Evolutionary conservation across 805 yeast species (phyloP), one percentile per base, ranked within the genome.

Genomic region (Lipomyces anomalus): DNA sequence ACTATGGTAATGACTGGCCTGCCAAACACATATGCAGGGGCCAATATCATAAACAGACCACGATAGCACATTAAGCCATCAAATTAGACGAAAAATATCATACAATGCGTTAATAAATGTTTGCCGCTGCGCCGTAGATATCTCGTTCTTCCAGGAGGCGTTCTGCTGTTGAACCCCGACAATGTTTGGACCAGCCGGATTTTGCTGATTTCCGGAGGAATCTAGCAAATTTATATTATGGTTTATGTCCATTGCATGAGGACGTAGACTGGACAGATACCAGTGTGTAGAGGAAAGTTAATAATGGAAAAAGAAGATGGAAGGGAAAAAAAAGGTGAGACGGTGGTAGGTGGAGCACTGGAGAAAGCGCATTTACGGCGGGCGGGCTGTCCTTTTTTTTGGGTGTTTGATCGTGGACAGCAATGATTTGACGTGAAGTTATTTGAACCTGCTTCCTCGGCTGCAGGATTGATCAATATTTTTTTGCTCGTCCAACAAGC

Each of bases 121-220:
- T 38, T 42, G 47, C 20, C 53, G 47, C n/a, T 41, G 46, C 28
- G 28, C 40, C 16, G 40, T 13, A 13, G 40, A 22, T 22, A 41
- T 38, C 23, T 30, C 23, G n/a, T 46, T 48, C 22, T 47, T 47
- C 53, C 53, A 49, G 20, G 46, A 13, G 13, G 30, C 30, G 30
- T 26, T 26, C 11, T 9, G 11, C 30, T 13, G 13, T 26, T 13
- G 11, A 9, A 26, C 30, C 30, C 9, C 30, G 11, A 26, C 30
- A 9, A 26, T 13, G 11, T 9, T 26, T 26, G n/a, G n/a, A 26
- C 30, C 30, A 13, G 13, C 30, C 30, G 30, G 30, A 13, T 26
- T 26, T 26, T 26, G 30, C 30, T 26, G 30, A 9, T 13, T 26
- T 9, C 11, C 30, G 11, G 30, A 26, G 11, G 30, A 13, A 26